Percentiles rank a stretch among this genome's conserved stretches.
Conservation (phyloP, 768 basidiomycete species). For the Leucogyrophana mollusca region DNA sequence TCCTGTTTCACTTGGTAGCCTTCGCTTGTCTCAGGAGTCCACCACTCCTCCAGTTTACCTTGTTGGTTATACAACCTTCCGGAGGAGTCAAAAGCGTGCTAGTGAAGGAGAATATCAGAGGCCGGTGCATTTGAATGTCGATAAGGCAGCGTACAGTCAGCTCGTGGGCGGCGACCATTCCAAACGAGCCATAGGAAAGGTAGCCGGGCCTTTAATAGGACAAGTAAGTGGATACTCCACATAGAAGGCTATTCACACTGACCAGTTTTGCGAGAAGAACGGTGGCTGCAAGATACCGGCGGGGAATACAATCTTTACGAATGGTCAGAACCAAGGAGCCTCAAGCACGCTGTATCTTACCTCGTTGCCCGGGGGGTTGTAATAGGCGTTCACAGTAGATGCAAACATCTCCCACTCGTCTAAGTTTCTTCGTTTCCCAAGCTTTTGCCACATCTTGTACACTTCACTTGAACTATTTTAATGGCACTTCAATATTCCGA, state of each 20-base stretch:
- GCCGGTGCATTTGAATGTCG: not conserved
- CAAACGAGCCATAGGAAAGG: slow-evolving; percentile 89
- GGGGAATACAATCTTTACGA: slow-evolving; percentile 82
- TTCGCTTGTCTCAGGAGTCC: slow-evolving; percentile 83
- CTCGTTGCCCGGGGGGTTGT: slow-evolving; percentile 85
- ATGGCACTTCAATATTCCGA: slow-evolving; percentile 1
- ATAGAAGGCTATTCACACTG: slow-evolving; percentile 11
- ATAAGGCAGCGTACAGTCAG: slow-evolving; percentile 57
- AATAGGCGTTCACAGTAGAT: slow-evolving; percentile 86
- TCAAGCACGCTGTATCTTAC: slow-evolving; percentile 32
- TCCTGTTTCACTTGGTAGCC: slow-evolving; percentile 81
- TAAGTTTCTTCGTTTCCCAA: slow-evolving; percentile 69
- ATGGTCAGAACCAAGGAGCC: not conserved
- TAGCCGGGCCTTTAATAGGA: slow-evolving; percentile 72
- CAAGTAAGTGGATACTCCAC: not conserved
- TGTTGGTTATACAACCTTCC: slow-evolving; percentile 89
- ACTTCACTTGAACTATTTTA: slow-evolving; percentile 51
- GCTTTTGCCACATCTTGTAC: slow-evolving; percentile 68
- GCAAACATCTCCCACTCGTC: slow-evolving; percentile 89
- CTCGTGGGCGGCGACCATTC: slow-evolving; percentile 90
- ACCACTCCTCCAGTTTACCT: slow-evolving; percentile 89
- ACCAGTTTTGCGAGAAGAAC: slow-evolving; percentile 85
- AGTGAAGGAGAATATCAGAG: slow-evolving; percentile 1
- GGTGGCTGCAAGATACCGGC: slow-evolving; percentile 94
- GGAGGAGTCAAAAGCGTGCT: slow-evolving; percentile 91